Evolutionary conservation across 75 land plant genomes (phyloP).

Genomic region (Pinus albicaulis): DNA sequence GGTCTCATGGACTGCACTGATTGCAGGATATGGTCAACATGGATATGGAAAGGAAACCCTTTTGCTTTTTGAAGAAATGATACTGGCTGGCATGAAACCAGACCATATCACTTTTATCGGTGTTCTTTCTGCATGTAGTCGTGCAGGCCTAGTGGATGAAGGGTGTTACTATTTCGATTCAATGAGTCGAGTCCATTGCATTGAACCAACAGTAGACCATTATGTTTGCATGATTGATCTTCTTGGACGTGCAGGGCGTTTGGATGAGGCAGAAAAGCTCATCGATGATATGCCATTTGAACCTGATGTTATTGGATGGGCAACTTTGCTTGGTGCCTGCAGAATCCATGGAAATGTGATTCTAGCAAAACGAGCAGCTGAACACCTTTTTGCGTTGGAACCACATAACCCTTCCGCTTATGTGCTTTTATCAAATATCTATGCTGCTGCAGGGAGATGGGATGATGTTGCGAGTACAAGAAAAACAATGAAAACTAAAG

Average conservation of each 20-base stretch:
- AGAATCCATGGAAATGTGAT: not conserved
- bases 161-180: constrained; percentile 35
- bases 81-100: constrained; percentile 9
- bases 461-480: not conserved
- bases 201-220: constrained; percentile 40
- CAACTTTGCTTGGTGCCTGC: not conserved
- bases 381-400: not conserved
- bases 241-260: constrained; percentile 49
- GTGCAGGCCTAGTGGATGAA: constrained; percentile 53
- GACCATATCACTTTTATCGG: constrained; percentile 17
- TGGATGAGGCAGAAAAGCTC: constrained; percentile 29
- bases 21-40: constrained; percentile 16
- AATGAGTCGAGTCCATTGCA: constrained; percentile 30
- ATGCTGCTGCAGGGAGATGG: not conserved
- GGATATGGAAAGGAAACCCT: constrained; percentile 18
- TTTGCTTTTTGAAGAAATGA: constrained; percentile 12
- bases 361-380: not conserved
- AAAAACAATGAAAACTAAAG: not conserved
- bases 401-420: not conserved
- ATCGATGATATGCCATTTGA: not conserved
- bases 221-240: constrained; percentile 63
- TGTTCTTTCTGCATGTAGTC: constrained; percentile 47
- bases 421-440: not conserved
- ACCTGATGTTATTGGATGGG: not conserved
- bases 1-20: constrained; percentile 22